Percentiles rank a stretch among this genome's conserved stretches.
These are phyloP conservation scores for Beauveria bassiana DNA, from an alignment of 2,329 filamentous ascomycete genomes.

Conservation along the genomic window DNA sequence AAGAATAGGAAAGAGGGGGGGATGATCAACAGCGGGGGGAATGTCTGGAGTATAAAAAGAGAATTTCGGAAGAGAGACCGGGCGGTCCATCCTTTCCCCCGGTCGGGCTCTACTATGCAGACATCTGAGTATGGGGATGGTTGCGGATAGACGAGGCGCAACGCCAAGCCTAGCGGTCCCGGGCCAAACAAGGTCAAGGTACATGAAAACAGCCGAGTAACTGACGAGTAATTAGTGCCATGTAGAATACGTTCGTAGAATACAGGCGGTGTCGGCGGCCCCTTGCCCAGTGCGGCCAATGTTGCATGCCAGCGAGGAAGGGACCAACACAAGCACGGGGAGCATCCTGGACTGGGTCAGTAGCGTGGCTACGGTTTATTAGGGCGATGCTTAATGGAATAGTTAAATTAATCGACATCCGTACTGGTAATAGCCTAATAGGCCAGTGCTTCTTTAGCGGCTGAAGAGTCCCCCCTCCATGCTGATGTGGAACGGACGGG, in stretches of 20 bases:
- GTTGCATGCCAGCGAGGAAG: background rate
- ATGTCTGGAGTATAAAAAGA: slow-evolving; percentile 2
- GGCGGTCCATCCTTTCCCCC: background rate
- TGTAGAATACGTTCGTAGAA: too few relatives aligned
- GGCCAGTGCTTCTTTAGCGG: too few relatives aligned
- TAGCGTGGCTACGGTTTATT: too few relatives aligned
- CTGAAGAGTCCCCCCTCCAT: too few relatives aligned
- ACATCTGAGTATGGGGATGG: background rate
- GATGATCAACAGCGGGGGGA: background rate
- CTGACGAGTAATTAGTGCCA: background rate
- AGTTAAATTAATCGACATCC: too few relatives aligned
- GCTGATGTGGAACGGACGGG: too few relatives aligned
- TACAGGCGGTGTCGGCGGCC: background rate
- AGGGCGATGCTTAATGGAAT: too few relatives aligned
- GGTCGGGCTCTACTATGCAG: background rate
- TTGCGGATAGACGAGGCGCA: background rate
- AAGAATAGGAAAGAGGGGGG: background rate
- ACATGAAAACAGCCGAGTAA: background rate
- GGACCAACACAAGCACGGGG: background rate
- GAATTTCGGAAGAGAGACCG: background rate
- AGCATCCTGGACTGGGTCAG: too few relatives aligned
- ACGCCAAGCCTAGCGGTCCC: background rate
- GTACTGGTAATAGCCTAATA: too few relatives aligned
- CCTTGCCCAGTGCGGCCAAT: background rate
- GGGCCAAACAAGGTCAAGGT: background rate